Percentiles rank a stretch among this genome's conserved stretches.
Evolutionary conservation across 345 rosid genomes (phyloP).

Genomic region (Brassica juncea): DNA sequence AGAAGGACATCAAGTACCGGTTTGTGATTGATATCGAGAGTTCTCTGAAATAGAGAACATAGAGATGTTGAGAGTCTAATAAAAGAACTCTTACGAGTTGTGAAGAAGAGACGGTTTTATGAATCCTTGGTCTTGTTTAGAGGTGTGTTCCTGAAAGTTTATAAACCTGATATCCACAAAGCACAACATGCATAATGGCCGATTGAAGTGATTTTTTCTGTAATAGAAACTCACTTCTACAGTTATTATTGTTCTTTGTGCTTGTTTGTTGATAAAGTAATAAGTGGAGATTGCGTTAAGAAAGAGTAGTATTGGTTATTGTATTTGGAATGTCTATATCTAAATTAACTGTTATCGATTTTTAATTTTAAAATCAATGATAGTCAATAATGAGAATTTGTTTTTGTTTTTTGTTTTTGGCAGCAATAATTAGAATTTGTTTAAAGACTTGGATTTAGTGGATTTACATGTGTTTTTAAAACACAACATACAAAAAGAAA

Average conservation of each 20-base stretch:
- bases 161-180: neutral
- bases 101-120: neutral
- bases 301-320: neutral
- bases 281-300: neutral
- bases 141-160: neutral
- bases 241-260: neutral
- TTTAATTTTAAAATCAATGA: too few species aligned
- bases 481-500: neutral
- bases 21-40: conserved; percentile 81
- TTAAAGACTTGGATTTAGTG: neutral
- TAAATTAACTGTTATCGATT: too few species aligned
- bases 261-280: neutral
- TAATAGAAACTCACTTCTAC: neutral
- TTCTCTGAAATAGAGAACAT: conserved; percentile 50
- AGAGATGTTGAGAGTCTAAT: neutral
- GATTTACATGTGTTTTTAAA: neutral
- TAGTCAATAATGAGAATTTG: too few species aligned
- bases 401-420: too few species aligned
- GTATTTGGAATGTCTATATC: neutral
- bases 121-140: conserved; percentile 6
- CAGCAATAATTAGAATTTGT: neutral
- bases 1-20: conserved; percentile 75
- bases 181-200: neutral
- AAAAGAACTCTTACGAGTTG: neutral
- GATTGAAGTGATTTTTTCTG: neutral